Percentiles rank a stretch among this genome's conserved stretches.
Evolutionary conservation across 768 basidiomycete genomes (phyloP).

Genomic region (Xerocomellus intermedius): DNA sequence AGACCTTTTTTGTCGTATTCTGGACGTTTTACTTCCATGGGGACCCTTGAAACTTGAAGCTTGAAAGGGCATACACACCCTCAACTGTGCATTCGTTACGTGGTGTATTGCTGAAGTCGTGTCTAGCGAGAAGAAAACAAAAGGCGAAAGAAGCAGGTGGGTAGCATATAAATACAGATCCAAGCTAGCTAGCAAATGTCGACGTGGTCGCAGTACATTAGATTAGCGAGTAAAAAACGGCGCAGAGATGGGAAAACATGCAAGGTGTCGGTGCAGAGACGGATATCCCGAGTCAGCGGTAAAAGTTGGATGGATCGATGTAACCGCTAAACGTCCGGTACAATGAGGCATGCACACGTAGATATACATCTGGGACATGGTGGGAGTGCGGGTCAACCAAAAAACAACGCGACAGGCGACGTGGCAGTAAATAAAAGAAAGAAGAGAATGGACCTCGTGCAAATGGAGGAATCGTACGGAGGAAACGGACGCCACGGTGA

Average conservation of each 20-base stretch:
- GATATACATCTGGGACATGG: constrained; percentile 4
- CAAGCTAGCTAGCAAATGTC: background rate
- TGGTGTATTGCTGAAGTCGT: constrained; percentile 4
- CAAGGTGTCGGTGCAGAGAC: background rate
- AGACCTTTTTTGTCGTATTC: background rate
- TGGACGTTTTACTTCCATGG: background rate
- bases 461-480: background rate
- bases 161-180: constrained; percentile 23
- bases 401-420: background rate
- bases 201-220: constrained; percentile 13
- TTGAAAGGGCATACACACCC: background rate
- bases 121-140: background rate
- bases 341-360: constrained; percentile 14
- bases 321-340: constrained; percentile 4
- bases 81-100: background rate
- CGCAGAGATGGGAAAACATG: background rate
- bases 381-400: background rate
- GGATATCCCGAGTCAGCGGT: constrained; percentile 1
- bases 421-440: background rate
- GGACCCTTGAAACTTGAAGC: too few species aligned
- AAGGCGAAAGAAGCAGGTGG: background rate
- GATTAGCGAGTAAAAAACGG: constrained; percentile 16
- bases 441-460: background rate
- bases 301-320: background rate
- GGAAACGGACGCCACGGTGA: background rate